A percentile compares a stretch with the other conserved stretches of the same genome.
Conservation (phyloP, 495 filamentous ascomycete genomes). For the Annulohypoxylon nitens region DNA sequence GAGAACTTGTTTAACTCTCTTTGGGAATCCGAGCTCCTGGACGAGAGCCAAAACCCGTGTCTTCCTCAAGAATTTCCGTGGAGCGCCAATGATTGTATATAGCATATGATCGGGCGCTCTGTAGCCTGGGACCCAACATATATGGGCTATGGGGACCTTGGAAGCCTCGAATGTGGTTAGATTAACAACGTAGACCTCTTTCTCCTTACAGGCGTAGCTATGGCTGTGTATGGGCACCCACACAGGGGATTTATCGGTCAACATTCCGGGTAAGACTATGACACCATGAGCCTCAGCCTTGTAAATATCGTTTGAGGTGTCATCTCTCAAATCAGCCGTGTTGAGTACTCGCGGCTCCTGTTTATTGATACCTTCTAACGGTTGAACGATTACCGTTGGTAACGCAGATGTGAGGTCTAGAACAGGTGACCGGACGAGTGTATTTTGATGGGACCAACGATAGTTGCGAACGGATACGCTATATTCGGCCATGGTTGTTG, state of each 20-base stretch:
- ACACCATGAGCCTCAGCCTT: conserved; percentile 48
- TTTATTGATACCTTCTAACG: conserved; percentile 32
- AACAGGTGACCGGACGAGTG: conserved; percentile 34
- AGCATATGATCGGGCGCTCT: conserved; percentile 41
- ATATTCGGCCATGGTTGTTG: conserved; percentile 30
- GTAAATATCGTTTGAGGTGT: conserved; percentile 27
- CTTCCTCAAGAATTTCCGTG: conserved; percentile 25
- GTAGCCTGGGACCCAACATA: conserved; percentile 53
- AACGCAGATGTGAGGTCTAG: conserved; percentile 10
- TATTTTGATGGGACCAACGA: conserved; percentile 43
- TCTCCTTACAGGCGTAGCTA: conserved; percentile 6
- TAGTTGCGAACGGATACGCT: conserved; percentile 36
- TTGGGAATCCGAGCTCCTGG: conserved; percentile 35
- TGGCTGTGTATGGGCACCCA: conserved; percentile 40
- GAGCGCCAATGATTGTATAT: conserved; percentile 51
- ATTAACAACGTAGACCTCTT: conserved; percentile 48
- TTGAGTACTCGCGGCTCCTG: conserved; percentile 39
- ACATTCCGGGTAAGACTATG: conserved; percentile 37
- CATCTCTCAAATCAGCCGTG: conserved; percentile 29
- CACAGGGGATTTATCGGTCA: conserved; percentile 26
- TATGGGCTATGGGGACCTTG: conserved; percentile 33
- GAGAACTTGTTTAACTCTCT: conserved; percentile 19
- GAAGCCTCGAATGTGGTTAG: conserved; percentile 42
- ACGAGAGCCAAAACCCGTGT: conserved; percentile 18
- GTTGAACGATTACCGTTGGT: conserved; percentile 26